Evolutionary conservation across 352 stramenopile species (phyloP).

Genomic region (Globisporangium paddicum): DNA sequence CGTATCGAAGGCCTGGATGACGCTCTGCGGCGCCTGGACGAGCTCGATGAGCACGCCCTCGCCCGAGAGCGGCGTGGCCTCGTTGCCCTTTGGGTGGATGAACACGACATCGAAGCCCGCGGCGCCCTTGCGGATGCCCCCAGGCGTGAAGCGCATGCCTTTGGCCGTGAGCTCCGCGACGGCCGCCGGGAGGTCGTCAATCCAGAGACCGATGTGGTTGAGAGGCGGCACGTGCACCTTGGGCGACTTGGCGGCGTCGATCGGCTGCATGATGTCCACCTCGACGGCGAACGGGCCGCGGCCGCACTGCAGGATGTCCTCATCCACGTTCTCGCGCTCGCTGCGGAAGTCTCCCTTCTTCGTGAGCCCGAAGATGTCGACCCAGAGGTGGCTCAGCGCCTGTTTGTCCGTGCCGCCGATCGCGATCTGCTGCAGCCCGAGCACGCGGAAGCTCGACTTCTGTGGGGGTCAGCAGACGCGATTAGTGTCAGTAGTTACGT

Average conservation of each 20-base stretch:
- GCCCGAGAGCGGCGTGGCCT: constrained; percentile 86
- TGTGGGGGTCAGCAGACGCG: not conserved
- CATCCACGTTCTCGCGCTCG: constrained; percentile 97
- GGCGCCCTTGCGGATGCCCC: constrained; percentile 96
- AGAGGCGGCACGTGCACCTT: constrained; percentile 95
- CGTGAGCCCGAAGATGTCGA: constrained; percentile 71
- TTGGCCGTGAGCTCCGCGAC: constrained; percentile 91
- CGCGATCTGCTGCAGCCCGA: constrained; percentile 97
- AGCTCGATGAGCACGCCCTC: constrained; percentile 97
- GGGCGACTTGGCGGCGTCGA: constrained; percentile 90
- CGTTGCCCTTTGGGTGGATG: constrained; percentile 98
- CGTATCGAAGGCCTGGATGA: constrained; percentile 85
- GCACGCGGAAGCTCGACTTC: constrained; percentile 89
- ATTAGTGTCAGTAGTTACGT: not conserved
- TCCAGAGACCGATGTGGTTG: constrained; percentile 98
- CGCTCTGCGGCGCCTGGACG: constrained; percentile 91
- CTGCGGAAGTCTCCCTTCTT: constrained; percentile 68
- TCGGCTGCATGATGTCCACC: constrained; percentile 98
- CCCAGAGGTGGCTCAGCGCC: constrained; percentile 82
- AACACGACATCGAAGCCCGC: constrained; percentile 97
- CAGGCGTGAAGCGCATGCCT: constrained; percentile 95
- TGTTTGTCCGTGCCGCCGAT: constrained; percentile 91
- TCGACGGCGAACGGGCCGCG: constrained; percentile 92
- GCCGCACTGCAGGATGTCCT: constrained; percentile 96
- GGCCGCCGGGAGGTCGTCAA: constrained; percentile 92